Percentiles rank a stretch among this genome's conserved stretches.
Evolutionary conservation across 2,329 filamentous ascomycete genomes (phyloP).

Genomic region (Epichloe bromicola): DNA sequence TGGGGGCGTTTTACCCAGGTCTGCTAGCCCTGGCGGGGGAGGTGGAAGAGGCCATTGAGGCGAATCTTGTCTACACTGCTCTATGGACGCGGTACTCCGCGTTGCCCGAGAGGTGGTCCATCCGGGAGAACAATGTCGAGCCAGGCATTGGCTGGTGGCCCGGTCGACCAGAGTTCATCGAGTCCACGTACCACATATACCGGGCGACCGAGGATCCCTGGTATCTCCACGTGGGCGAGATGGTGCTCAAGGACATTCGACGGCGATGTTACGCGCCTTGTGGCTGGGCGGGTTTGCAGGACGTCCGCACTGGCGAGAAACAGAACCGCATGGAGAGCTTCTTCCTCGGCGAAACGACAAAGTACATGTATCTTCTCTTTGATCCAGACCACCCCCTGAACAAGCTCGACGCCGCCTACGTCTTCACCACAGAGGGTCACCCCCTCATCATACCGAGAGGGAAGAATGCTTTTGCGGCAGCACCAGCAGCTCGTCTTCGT

Average conservation of each 20-base stretch:
- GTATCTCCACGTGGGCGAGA: conserved; percentile 93
- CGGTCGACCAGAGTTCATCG: conserved; percentile 88
- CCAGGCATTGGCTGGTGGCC: conserved; percentile 88
- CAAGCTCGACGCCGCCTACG: conserved; percentile 70
- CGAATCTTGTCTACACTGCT: conserved; percentile 81
- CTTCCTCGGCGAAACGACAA: conserved; percentile 90
- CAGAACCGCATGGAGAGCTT: conserved; percentile 98
- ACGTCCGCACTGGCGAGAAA: conserved; percentile 71
- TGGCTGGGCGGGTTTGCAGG: conserved; percentile 83
- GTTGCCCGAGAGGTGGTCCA: conserved; percentile 87
- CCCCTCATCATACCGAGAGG: conserved; percentile 65
- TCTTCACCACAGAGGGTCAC: conserved; percentile 94
- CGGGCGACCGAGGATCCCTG: conserved; percentile 86
- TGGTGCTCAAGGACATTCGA: conserved; percentile 81
- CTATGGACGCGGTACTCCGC: conserved; percentile 93
- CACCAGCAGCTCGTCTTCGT: not conserved
- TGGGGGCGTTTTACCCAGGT: conserved; percentile 86
- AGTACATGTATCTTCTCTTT: conserved; percentile 89
- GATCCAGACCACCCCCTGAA: conserved; percentile 85
- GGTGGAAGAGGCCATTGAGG: conserved; percentile 78
- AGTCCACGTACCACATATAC: conserved; percentile 94
- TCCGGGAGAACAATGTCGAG: conserved; percentile 71
- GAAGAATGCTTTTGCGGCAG: conserved; percentile 6
- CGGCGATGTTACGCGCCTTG: conserved; percentile 81
- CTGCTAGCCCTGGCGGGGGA: conserved; percentile 77